phyloP scores from a whole-genome alignment of 768 basidiomycete genomes.

The Boletus patriciae region DNA sequence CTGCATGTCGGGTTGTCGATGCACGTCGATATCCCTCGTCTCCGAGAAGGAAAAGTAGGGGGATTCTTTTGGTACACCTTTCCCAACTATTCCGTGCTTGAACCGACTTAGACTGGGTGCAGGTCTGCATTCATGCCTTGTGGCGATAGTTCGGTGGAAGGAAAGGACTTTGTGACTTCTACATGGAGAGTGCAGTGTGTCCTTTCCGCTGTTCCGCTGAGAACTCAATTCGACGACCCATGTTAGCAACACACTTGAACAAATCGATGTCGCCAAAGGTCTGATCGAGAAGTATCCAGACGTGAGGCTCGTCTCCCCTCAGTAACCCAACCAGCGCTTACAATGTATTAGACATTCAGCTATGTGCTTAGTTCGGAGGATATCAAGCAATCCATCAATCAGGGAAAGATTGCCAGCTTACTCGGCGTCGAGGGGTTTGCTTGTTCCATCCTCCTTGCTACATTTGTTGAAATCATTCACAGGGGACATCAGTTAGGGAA shows the following conservation, averaged over 20 bases:
- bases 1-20: conserved; percentile 54
- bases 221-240: not conserved
- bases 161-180: conserved; percentile 54
- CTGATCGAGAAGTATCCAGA: conserved; percentile 80
- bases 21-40: conserved; percentile 88
- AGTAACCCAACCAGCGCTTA: not conserved
- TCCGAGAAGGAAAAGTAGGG: conserved; percentile 77
- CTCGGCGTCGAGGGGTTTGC: conserved; percentile 90
- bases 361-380: conserved; percentile 53
- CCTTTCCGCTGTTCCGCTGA: too few species aligned
- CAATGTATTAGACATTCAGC: conserved; percentile 57
- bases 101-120: not conserved
- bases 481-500: conserved; percentile 93
- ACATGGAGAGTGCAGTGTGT: conserved; percentile 55
- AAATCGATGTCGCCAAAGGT: conserved; percentile 82
- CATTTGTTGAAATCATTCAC: conserved; percentile 4
- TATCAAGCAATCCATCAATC: conserved; percentile 55
- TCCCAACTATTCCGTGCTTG: not conserved
- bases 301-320: conserved; percentile 36
- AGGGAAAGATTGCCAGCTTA: conserved; percentile 82
- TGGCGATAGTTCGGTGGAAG: conserved; percentile 46
- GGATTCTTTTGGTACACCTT: conserved; percentile 85
- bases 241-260: conserved; percentile 83
- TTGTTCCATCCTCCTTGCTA: conserved; percentile 3
- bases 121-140: conserved; percentile 77